phyloP scores from a whole-genome alignment of 257 asterid genomes.

The Plantago ovata region DNA sequence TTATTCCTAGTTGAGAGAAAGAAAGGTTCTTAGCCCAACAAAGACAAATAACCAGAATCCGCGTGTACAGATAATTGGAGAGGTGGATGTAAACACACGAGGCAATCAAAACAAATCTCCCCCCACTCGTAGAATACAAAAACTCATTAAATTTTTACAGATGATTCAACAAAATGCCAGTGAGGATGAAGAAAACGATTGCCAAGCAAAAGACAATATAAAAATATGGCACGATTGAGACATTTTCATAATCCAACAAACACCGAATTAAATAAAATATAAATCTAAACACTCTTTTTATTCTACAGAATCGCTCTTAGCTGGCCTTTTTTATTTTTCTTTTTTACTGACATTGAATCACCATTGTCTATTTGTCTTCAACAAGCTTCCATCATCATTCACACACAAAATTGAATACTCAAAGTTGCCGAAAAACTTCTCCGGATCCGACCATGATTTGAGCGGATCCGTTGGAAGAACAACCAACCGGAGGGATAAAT shows the following conservation, averaged over 20 bases:
- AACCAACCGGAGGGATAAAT: too few relatives aligned
- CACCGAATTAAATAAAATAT: constrained; percentile 11
- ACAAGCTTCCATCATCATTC: too few relatives aligned
- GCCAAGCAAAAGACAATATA: constrained; percentile 37
- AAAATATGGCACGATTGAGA: constrained; percentile 34
- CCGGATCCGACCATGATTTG: too few relatives aligned
- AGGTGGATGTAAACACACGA: background rate
- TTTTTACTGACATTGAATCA: too few relatives aligned
- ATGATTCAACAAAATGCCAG: constrained; percentile 24
- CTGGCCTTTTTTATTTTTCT: too few relatives aligned
- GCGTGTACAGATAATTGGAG: background rate
- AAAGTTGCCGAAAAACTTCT: too few relatives aligned
- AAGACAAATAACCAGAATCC: constrained; percentile 5
- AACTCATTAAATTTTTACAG: constrained; percentile 13
- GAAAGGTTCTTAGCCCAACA: constrained; percentile 1
- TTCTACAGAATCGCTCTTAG: background rate
- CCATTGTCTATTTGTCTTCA: too few relatives aligned
- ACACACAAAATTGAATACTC: too few relatives aligned
- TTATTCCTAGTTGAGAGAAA: constrained; percentile 9
- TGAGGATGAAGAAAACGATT: constrained; percentile 43
- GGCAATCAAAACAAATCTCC: constrained; percentile 14
- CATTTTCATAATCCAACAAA: constrained; percentile 36
- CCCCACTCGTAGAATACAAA: constrained; percentile 21
- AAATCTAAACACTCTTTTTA: background rate
- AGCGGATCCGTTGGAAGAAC: too few relatives aligned